phyloP scores from a whole-genome alignment of 2,329 filamentous ascomycete genomes.

The Dothidotthia symphoricarpi region DNA sequence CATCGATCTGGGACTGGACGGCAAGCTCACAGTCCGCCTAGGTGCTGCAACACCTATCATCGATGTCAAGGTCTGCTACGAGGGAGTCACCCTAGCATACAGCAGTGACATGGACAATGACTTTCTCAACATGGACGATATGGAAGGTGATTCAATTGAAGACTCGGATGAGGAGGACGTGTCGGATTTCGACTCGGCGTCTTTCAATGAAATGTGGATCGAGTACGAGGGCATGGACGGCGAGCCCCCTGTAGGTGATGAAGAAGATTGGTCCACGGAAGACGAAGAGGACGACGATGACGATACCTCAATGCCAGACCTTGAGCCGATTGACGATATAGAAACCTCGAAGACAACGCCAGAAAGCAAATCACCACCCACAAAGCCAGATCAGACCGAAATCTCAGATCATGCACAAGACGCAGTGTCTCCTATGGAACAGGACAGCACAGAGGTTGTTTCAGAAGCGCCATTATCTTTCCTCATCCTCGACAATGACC shows the following conservation, averaged over 20 bases:
- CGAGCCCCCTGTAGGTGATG: slow-evolving; percentile 29
- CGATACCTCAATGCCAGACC: slow-evolving; percentile 32
- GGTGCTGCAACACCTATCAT: slow-evolving; percentile 50
- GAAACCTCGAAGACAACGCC: slow-evolving; percentile 40
- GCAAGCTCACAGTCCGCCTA: slow-evolving; percentile 54
- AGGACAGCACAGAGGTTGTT: slow-evolving; percentile 8
- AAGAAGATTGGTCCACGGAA: slow-evolving; percentile 41
- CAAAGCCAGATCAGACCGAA: slow-evolving; percentile 22
- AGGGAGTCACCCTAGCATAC: slow-evolving; percentile 52
- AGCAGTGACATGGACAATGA: slow-evolving; percentile 44
- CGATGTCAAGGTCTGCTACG: slow-evolving; percentile 52
- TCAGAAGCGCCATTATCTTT: slow-evolving; percentile 25
- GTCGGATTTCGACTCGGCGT: slow-evolving; percentile 35
- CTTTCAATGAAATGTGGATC: slow-evolving; percentile 40
- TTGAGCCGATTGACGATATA: slow-evolving; percentile 14
- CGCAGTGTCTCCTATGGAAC: slow-evolving; percentile 3
- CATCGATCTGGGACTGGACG: slow-evolving; percentile 54
- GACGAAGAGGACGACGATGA: slow-evolving; percentile 37
- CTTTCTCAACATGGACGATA: slow-evolving; percentile 20
- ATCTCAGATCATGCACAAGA: slow-evolving; percentile 2
- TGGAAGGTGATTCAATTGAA: slow-evolving; percentile 32
- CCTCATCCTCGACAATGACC: slow-evolving; percentile 37
- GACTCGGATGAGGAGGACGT: slow-evolving; percentile 35
- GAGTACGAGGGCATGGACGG: slow-evolving; percentile 41
- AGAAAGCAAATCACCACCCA: slow-evolving; percentile 23